These are phyloP conservation scores for Neopestalotiopsis sp. DNA, from an alignment of 2,329 filamentous ascomycete genomes.

Conservation along the genomic window DNA sequence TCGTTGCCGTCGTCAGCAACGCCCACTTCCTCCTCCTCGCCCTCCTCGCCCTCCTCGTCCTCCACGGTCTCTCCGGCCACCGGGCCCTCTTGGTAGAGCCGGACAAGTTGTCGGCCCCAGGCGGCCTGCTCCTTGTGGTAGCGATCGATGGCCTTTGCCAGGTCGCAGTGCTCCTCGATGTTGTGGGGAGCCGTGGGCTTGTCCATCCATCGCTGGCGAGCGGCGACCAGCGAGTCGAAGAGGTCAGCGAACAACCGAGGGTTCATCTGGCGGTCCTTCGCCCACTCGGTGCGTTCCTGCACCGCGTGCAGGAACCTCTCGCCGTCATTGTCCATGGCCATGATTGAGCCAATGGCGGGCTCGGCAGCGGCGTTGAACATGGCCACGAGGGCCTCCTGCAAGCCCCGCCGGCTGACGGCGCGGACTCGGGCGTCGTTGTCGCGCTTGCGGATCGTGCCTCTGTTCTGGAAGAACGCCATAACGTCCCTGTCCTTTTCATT, in stretches of 20 bases:
- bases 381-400: neutral
- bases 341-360: accelerated
- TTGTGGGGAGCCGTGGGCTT: too few species aligned
- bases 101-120: neutral
- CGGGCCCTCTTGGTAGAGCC: neutral
- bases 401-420: accelerated
- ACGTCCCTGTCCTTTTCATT: neutral
- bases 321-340: neutral
- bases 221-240: too few species aligned
- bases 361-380: neutral
- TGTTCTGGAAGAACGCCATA: neutral
- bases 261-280: too few species aligned
- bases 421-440: neutral
- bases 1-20: neutral
- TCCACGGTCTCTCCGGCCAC: neutral
- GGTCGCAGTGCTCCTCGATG: too few species aligned
- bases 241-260: too few species aligned
- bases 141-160: too few species aligned
- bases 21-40: neutral
- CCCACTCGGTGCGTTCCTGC: too few species aligned
- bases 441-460: neutral
- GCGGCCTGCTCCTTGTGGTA: too few species aligned
- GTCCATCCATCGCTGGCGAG: too few species aligned
- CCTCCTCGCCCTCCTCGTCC: neutral
- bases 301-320: too few species aligned